phyloP scores from a whole-genome alignment of 345 rosid species.

The Pistacia vera region DNA sequence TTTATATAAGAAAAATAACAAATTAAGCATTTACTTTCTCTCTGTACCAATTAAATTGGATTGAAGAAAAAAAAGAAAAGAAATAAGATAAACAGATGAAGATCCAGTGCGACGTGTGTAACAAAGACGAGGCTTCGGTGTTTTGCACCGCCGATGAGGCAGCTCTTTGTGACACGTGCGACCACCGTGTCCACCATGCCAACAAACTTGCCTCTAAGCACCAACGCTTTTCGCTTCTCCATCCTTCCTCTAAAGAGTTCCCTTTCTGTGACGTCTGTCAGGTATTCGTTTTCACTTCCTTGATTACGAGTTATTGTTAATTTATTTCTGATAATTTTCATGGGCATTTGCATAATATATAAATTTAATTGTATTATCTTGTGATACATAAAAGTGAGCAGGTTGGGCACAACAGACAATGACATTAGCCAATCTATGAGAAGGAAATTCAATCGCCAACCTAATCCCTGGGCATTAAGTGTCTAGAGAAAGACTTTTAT shows the following conservation, averaged over 20 bases:
- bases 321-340: neutral
- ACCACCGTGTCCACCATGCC: constrained; percentile 90
- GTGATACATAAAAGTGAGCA: too few relatives aligned
- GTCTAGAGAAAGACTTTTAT: too few relatives aligned
- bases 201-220: constrained; percentile 93
- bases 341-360: too few relatives aligned
- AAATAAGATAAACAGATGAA: constrained; percentile 48
- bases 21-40: neutral
- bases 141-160: constrained; percentile 96
- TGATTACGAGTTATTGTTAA: neutral
- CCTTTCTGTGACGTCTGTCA: constrained; percentile 92
- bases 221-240: constrained; percentile 81
- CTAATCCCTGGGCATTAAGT: too few relatives aligned
- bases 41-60: neutral
- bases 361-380: too few relatives aligned
- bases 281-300: constrained; percentile 36
- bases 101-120: constrained; percentile 93
- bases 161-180: constrained; percentile 72
- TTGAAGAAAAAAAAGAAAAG: neutral
- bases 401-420: too few relatives aligned
- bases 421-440: too few relatives aligned
- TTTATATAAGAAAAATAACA: neutral
- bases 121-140: constrained; percentile 67
- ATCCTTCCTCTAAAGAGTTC: constrained; percentile 51
- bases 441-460: too few relatives aligned